These are phyloP conservation scores for Ogataea neopini DNA, from an alignment of 805 yeast genomes.

Conservation along the genomic window DNA sequence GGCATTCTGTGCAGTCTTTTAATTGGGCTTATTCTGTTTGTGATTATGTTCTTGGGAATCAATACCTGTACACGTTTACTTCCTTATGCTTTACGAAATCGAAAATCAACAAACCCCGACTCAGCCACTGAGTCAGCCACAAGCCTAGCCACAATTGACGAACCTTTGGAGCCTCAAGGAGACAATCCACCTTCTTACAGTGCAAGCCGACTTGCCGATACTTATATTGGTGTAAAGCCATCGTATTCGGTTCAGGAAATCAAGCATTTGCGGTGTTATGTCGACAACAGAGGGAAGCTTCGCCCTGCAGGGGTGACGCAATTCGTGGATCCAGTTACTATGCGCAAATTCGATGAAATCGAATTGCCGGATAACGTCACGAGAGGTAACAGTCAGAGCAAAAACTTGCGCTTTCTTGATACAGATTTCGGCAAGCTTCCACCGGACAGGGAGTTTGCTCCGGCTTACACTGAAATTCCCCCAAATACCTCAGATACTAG, in stretches of 20 bases:
- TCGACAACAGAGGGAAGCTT: slow-evolving; percentile 16
- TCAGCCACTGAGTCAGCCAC: no score
- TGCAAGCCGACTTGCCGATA: slow-evolving; percentile 14
- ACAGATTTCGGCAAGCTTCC: slow-evolving; percentile 1
- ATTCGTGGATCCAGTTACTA: slow-evolving; percentile 16
- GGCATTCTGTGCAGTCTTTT: slow-evolving; percentile 13
- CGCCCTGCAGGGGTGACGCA: slow-evolving; percentile 16
- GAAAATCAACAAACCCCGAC: not conserved
- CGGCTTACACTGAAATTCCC: slow-evolving; percentile 4
- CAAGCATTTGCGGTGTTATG: slow-evolving; percentile 10
- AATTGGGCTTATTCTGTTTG: slow-evolving; percentile 7
- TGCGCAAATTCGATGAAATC: slow-evolving; percentile 16
- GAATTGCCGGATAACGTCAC: slow-evolving; percentile 8
- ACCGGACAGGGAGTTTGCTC: slow-evolving; percentile 14
- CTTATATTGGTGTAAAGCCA: slow-evolving; percentile 11
- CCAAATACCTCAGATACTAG: not conserved
- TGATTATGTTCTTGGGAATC: slow-evolving; percentile 13
- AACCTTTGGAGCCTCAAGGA: not conserved
- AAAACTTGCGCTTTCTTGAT: not conserved
- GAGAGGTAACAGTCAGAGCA: not conserved
- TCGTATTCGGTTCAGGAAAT: slow-evolving; percentile 21
- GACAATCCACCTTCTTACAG: slow-evolving; percentile 19
- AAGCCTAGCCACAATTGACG: not conserved
- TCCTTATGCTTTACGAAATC: not conserved
- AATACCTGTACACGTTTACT: slow-evolving; percentile 12